Percentiles rank a stretch among this genome's conserved stretches.
phyloP scores from a whole-genome alignment of 75 land plant genomes.

The Pseudotsuga menziesii region DNA sequence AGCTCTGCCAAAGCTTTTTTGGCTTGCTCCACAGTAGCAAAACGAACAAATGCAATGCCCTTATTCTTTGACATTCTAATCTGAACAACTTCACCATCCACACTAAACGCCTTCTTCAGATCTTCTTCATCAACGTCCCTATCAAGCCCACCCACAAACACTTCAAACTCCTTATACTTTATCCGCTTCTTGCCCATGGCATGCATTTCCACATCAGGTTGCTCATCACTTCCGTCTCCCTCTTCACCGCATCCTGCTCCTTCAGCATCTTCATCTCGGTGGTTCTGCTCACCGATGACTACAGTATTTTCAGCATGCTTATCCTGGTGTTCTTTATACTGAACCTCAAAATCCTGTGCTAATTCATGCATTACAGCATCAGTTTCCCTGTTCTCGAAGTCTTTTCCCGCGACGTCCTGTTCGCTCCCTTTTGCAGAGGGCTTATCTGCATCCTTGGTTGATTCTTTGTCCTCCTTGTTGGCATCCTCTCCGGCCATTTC shows the following conservation, averaged over 20 bases:
- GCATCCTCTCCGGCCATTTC: no score
- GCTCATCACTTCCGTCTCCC: not conserved
- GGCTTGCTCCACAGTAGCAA: constrained; percentile 37
- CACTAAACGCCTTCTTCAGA: constrained; percentile 21
- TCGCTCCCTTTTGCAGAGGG: no score
- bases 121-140: constrained; percentile 50
- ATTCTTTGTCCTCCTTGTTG: no score
- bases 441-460: not conserved
- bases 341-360: constrained; percentile 24
- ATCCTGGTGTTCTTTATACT: constrained; percentile 18
- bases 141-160: constrained; percentile 54
- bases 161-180: constrained; percentile 43
- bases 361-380: not conserved
- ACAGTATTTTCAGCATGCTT: constrained; percentile 23
- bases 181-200: constrained; percentile 31
- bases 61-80: constrained; percentile 42
- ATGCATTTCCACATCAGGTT: constrained; percentile 1
- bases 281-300: constrained; percentile 25
- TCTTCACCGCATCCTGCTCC: no score
- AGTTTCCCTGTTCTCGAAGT: no score
- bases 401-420: no score
- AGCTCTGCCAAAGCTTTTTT: constrained; percentile 39
- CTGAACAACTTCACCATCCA: constrained; percentile 44
- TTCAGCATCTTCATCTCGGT: no score
- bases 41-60: constrained; percentile 48